A percentile compares a stretch with the other conserved stretches of the same genome.
phyloP scores from a whole-genome alignment of 2,329 filamentous ascomycete genomes.

The Clonostachys byssicola region DNA sequence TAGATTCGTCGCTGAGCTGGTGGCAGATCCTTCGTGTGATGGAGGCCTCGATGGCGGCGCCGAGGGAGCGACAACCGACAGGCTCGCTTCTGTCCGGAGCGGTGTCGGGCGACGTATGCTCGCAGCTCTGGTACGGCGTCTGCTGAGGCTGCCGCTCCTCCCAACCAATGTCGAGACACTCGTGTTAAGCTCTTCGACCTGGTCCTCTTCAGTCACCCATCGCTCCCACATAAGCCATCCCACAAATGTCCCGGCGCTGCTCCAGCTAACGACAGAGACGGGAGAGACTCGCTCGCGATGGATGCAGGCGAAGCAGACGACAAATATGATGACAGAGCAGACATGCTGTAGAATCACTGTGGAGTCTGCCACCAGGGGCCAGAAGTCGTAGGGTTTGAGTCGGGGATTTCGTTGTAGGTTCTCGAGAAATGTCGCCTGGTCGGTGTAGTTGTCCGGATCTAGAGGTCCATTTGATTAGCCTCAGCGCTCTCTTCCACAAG shows the following conservation, averaged over 20 bases:
- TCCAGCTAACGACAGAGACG: constrained; percentile 82
- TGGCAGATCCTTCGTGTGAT: constrained; percentile 21
- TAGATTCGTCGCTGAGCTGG: constrained; percentile 43
- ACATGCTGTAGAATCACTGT: constrained; percentile 97
- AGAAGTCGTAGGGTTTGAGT: constrained; percentile 94
- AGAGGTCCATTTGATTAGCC: neutral
- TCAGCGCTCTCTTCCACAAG: no score
- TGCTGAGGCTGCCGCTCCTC: constrained; percentile 24
- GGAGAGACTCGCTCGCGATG: constrained; percentile 77
- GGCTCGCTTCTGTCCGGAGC: constrained; percentile 16
- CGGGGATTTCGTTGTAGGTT: constrained; percentile 92
- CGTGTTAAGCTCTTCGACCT: constrained; percentile 30
- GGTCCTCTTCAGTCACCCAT: constrained; percentile 72
- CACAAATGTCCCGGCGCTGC: constrained; percentile 75
- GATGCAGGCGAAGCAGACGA: constrained; percentile 90
- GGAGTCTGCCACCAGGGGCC: constrained; percentile 90
- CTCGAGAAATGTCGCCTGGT: constrained; percentile 93
- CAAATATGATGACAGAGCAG: constrained; percentile 89
- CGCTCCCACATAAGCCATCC: constrained; percentile 91
- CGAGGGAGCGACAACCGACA: constrained; percentile 9
- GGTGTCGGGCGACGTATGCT: constrained; percentile 28
- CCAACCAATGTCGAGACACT: constrained; percentile 27
- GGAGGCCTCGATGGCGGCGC: constrained; percentile 14
- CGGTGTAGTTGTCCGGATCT: constrained; percentile 99
- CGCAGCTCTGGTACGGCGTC: constrained; percentile 23